Evolutionary conservation across 345 rosid species (phyloP), one percentile per base, ranked within the genome.

Genomic region (Brassica incana): DNA sequence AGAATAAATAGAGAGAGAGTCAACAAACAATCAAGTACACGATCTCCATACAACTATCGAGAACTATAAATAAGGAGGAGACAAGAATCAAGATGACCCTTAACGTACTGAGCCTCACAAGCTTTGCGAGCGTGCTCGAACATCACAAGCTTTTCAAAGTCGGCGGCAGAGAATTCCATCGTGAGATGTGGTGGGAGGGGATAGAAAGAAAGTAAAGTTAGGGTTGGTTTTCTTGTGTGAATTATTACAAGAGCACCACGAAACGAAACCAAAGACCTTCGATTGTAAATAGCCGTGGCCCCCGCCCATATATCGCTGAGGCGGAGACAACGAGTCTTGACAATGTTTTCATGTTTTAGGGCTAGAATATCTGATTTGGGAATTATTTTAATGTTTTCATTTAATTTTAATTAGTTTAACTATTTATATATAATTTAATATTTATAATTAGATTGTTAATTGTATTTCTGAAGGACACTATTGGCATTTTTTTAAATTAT

Each of bases 131-230:
- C 65, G 66, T 83, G 89, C 74, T 88, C 97, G 73, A 81, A 77
- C 80, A 83, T 32, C 18, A 91, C 11, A 43, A 90, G 81, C 80
- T 88, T 85, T 56, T 87, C 88, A 73, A 90, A 82, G 40, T 93
- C 93, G 6, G 78, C 85, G 50, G 87, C 80, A 33, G 89, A 18
- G 83, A 85, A 88, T 7, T 91, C 92, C 94, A 89, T 91, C 29
- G 78, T 68, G 18, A 66, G 73, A 45, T 61, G 1, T 4, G 6
- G 70, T 61, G 23, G 38, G 5, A 62, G 59, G 32, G 6, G 2
- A 32, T 32, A 5, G 5, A 23, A 11, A 43, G 14, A 7, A 5
- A 32, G 35, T 5, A 38, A 48, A 48, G n/a, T 20, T 20, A 20
- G 23, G 23, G 23, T 45, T 43, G 2, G 50, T 4, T 3, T 8